These are phyloP conservation scores for Wallacemonas sp. DNA, from an alignment of 208 protist species.

Conservation along the genomic window DNA sequence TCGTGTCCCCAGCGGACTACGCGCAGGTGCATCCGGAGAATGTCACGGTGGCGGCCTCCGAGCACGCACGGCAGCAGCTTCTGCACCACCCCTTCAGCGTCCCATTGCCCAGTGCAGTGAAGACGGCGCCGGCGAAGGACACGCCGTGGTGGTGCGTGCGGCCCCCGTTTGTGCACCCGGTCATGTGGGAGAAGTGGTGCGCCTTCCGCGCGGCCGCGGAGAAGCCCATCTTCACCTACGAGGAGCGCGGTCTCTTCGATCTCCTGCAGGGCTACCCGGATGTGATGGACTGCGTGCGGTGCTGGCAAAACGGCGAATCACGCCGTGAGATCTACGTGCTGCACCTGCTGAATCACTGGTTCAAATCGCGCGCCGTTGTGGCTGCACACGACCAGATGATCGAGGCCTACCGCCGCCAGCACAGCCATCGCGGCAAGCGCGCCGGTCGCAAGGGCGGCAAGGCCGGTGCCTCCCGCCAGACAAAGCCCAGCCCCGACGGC, in stretches of 20 bases:
- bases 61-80: slow-evolving; percentile 41
- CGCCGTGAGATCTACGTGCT: slow-evolving; percentile 70
- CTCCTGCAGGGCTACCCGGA: slow-evolving; percentile 80
- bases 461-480: neutral
- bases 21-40: slow-evolving; percentile 40
- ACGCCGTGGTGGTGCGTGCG: slow-evolving; percentile 13
- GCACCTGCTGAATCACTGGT: slow-evolving; percentile 88
- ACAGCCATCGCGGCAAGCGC: slow-evolving; percentile 2
- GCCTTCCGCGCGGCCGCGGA: slow-evolving; percentile 38
- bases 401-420: slow-evolving; percentile 20
- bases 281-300: slow-evolving; percentile 69
- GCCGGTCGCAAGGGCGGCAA: neutral
- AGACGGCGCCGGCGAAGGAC: neutral
- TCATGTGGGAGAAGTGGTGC: slow-evolving; percentile 75
- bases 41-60: slow-evolving; percentile 54
- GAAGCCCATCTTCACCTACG: slow-evolving; percentile 46
- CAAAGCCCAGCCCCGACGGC: neutral
- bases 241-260: slow-evolving; percentile 78
- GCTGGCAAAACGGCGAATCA: slow-evolving; percentile 73
- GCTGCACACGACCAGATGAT: slow-evolving; percentile 75
- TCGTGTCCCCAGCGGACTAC: slow-evolving; percentile 48
- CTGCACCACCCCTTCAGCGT: slow-evolving; percentile 63
- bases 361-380: slow-evolving; percentile 77
- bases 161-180: slow-evolving; percentile 64
- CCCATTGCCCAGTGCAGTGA: neutral